Evolutionary conservation across 106 monocot genomes (phyloP).

Genomic region (Dioscorea dumetorum): DNA sequence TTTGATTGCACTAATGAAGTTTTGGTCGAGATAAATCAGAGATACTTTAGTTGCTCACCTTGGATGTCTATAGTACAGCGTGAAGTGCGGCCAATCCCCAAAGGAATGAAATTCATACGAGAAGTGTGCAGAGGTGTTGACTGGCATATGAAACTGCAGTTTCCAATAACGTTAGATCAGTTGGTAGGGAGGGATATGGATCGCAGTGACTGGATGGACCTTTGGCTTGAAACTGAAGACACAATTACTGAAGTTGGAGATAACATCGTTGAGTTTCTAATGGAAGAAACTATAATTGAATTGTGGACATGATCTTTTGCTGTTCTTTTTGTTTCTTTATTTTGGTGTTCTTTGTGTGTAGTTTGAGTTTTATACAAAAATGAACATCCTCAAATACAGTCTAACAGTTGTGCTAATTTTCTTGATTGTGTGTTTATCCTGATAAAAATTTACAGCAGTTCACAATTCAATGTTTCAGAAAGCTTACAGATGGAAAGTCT

Average conservation of each 20-base stretch:
- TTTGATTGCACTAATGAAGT: slow-evolving; percentile 82
- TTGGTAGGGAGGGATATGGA: slow-evolving; percentile 52
- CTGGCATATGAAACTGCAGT: slow-evolving; percentile 18
- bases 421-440: no score
- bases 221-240: slow-evolving; percentile 29
- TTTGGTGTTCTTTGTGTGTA: background rate
- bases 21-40: slow-evolving; percentile 39
- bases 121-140: slow-evolving; percentile 45
- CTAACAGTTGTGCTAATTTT: no score
- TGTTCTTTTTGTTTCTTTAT: background rate
- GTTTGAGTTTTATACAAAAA: background rate
- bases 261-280: slow-evolving; percentile 41
- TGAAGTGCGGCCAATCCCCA: slow-evolving; percentile 17
- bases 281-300: slow-evolving; percentile 70
- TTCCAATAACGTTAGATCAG: slow-evolving; percentile 43
- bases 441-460: no score
- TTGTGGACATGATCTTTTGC: slow-evolving; percentile 21
- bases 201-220: slow-evolving; percentile 45
- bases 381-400: background rate
- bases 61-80: slow-evolving; percentile 30
- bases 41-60: slow-evolving; percentile 28
- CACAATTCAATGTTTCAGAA: no score
- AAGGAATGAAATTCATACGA: slow-evolving; percentile 28
- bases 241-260: slow-evolving; percentile 27
- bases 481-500: no score